phyloP scores from a whole-genome alignment of 768 basidiomycete species.

The Hygrophorus pudorinus region DNA sequence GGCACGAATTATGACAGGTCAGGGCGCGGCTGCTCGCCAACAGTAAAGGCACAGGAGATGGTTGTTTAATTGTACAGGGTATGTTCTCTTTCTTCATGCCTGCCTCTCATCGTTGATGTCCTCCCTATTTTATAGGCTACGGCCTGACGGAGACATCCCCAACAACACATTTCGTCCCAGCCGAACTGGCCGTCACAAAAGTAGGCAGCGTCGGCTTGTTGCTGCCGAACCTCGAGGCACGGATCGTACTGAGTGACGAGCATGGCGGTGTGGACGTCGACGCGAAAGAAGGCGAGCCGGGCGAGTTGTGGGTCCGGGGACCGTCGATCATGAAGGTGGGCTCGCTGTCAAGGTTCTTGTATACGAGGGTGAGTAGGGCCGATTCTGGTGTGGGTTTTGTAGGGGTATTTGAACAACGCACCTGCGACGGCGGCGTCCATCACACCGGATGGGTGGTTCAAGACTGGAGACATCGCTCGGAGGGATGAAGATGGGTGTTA shows the following conservation, averaged over 20 bases:
- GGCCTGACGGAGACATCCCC: slow-evolving; percentile 82
- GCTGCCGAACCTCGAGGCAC: slow-evolving; percentile 67
- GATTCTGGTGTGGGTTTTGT: background rate
- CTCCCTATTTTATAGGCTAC: slow-evolving; percentile 35
- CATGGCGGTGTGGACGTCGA: slow-evolving; percentile 39
- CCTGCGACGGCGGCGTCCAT: slow-evolving; percentile 61
- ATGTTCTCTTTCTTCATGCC: background rate
- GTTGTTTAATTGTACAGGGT: slow-evolving; percentile 43
- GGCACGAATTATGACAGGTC: slow-evolving; percentile 18
- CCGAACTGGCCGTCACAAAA: slow-evolving; percentile 32
- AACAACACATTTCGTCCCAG: slow-evolving; percentile 47
- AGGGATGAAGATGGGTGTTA: slow-evolving; percentile 64
- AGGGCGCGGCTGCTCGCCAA: slow-evolving; percentile 24
- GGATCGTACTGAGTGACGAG: slow-evolving; percentile 56
- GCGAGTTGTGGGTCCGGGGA: slow-evolving; percentile 79
- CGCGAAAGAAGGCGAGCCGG: slow-evolving; percentile 44
- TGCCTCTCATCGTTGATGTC: background rate
- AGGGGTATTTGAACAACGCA: slow-evolving; percentile 72
- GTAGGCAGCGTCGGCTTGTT: slow-evolving; percentile 61
- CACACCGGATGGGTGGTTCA: slow-evolving; percentile 73
- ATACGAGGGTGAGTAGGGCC: background rate
- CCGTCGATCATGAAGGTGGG: slow-evolving; percentile 70
- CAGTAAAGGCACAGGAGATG: slow-evolving; percentile 29
- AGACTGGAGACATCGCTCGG: slow-evolving; percentile 76
- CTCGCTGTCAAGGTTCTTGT: background rate